Conservation (phyloP, 306 rosid species). For the Sicyos edulis region DNA sequence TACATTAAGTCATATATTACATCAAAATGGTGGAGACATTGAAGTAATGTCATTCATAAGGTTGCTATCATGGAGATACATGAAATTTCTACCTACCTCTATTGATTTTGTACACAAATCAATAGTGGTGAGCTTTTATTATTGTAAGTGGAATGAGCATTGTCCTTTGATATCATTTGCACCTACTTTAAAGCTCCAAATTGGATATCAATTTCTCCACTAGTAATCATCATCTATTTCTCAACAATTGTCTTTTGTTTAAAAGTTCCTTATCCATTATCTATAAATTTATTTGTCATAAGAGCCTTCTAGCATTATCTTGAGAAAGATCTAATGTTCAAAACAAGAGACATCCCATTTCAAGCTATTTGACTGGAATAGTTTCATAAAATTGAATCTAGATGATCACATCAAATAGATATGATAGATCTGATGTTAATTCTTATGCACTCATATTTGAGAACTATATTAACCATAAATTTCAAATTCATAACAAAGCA, state of each 20-base stretch:
- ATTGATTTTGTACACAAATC: background rate
- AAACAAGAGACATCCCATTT: background rate
- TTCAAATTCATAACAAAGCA: background rate
- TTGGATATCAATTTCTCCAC: background rate
- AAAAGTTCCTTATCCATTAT: background rate
- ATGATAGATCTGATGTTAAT: background rate
- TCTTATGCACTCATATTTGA: background rate
- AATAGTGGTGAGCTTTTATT: slow-evolving; percentile 7
- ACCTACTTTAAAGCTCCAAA: background rate
- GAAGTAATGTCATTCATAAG: background rate
- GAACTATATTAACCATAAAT: background rate
- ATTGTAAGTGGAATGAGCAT: slow-evolving; percentile 17
- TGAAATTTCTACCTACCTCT: slow-evolving; percentile 13
- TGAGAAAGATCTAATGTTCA: background rate
- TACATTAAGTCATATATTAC: background rate
- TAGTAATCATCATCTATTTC: background rate
- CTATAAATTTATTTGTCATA: background rate
- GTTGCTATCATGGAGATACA: slow-evolving; percentile 15
- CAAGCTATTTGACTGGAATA: background rate
- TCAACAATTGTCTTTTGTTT: background rate
- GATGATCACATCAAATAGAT: background rate
- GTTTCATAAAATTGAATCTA: background rate
- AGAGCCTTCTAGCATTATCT: slow-evolving; percentile 5
- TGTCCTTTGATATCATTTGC: slow-evolving; percentile 8
- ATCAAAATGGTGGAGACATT: background rate